These are phyloP conservation scores for Calycina herbarum DNA, from an alignment of 2,329 filamentous ascomycete genomes.

Conservation along the genomic window DNA sequence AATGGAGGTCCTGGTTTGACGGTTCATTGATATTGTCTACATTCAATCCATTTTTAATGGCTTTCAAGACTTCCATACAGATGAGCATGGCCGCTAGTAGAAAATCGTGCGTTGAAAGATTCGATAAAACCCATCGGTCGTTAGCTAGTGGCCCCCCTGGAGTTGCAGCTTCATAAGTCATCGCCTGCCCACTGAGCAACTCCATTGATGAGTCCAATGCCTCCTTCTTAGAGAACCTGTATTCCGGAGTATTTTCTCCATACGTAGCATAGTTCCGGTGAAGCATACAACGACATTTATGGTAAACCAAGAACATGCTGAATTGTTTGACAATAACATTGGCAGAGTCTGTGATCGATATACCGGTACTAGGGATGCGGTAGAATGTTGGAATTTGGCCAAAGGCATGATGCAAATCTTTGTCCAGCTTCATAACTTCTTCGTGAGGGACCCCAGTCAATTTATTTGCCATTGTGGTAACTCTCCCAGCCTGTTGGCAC, in stretches of 20 bases:
- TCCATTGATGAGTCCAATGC: slow-evolving; percentile 52
- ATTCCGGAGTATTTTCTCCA: slow-evolving; percentile 43
- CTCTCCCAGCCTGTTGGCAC: slow-evolving; percentile 49
- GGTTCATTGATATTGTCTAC: slow-evolving; percentile 11
- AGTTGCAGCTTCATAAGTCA: slow-evolving; percentile 47
- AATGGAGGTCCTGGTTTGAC: slow-evolving; percentile 1
- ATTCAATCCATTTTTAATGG: slow-evolving; percentile 11
- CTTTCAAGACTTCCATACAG: slow-evolving; percentile 44
- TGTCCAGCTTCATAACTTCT: slow-evolving; percentile 52
- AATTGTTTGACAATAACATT: slow-evolving; percentile 53
- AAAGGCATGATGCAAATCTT: slow-evolving; percentile 48
- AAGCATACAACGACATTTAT: slow-evolving; percentile 56
- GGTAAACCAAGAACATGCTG: slow-evolving; percentile 52
- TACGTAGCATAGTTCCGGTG: slow-evolving; percentile 55
- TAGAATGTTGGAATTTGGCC: slow-evolving; percentile 48
- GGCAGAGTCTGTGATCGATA: slow-evolving; percentile 50
- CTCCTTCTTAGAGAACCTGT: slow-evolving; percentile 52
- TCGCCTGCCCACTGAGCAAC: slow-evolving; percentile 49
- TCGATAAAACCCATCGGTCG: slow-evolving; percentile 58
- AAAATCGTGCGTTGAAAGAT: slow-evolving; percentile 60
- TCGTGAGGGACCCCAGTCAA: slow-evolving; percentile 49
- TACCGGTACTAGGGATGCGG: slow-evolving; percentile 48
- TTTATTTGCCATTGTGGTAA: slow-evolving; percentile 51
- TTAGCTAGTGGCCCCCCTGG: slow-evolving; percentile 54
- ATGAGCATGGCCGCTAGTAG: slow-evolving; percentile 61